Conservation (phyloP, 352 stramenopile species). For the Lagenidium giganteum region DNA sequence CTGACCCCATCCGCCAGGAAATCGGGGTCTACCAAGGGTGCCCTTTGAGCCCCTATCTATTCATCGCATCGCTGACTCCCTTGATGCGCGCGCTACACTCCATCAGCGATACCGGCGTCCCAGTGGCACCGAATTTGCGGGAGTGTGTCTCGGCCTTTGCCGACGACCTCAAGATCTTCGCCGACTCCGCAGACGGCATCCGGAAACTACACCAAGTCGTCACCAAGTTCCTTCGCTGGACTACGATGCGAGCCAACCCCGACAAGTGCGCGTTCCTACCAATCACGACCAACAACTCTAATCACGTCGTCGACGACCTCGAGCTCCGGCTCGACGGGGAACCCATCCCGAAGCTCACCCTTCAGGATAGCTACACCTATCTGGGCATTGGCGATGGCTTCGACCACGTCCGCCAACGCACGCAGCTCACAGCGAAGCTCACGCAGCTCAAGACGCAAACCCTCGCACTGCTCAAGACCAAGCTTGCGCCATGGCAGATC, state of each 20-base stretch:
- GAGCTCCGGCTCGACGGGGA: neutral
- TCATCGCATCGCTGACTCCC: constrained; percentile 11
- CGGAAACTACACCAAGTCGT: constrained; percentile 3
- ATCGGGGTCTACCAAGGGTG: constrained; percentile 4
- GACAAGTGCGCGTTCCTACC: constrained; percentile 1
- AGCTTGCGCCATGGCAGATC: constrained; percentile 5
- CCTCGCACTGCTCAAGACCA: neutral
- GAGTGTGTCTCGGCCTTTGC: constrained; percentile 7
- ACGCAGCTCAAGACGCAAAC: no score
- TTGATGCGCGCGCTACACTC: constrained; percentile 3
- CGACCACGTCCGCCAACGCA: constrained; percentile 7
- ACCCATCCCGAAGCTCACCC: constrained; percentile 4
- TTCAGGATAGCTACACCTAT: constrained; percentile 7
- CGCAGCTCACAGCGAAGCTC: no score
- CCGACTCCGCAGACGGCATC: constrained; percentile 9
- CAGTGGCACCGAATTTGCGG: neutral
- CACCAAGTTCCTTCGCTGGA: constrained; percentile 1
- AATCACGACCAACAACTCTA: constrained; percentile 1
- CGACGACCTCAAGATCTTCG: constrained; percentile 22
- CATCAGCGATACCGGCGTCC: neutral
- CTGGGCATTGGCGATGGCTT: constrained; percentile 9
- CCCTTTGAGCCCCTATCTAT: constrained; percentile 1
- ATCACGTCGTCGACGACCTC: constrained; percentile 7
- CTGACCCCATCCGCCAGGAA: no score
- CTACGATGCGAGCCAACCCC: constrained; percentile 2